Evolutionary conservation across 345 rosid species (phyloP).

Genomic region (Excoecaria agallocha): DNA sequence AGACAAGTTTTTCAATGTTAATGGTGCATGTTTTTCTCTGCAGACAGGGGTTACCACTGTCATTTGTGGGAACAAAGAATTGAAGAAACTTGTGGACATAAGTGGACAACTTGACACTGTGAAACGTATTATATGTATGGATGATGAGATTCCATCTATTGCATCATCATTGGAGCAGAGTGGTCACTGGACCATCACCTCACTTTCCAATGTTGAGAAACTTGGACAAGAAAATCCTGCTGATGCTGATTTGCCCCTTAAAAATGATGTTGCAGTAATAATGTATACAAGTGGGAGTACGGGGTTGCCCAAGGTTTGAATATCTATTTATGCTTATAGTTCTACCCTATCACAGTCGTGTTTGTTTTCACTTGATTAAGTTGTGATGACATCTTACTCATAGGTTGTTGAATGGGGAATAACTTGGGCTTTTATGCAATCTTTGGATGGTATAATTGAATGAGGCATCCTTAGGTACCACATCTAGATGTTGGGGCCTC

Average conservation of each 20-base stretch:
- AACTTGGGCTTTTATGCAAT: not conserved
- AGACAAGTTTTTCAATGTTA: not conserved
- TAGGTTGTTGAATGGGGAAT: not conserved
- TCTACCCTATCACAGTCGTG: slow-evolving; percentile 12
- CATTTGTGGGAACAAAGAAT: slow-evolving; percentile 83
- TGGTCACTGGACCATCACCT: slow-evolving; percentile 53
- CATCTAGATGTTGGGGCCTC: not conserved
- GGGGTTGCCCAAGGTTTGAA: slow-evolving; percentile 89
- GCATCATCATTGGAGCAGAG: slow-evolving; percentile 41
- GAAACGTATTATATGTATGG: slow-evolving; percentile 79
- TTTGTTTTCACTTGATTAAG: not conserved
- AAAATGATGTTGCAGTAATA: slow-evolving; percentile 87
- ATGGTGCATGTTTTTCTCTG: slow-evolving; percentile 17
- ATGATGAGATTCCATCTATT: slow-evolving; percentile 65
- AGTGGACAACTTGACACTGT: slow-evolving; percentile 90
- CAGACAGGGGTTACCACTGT: slow-evolving; percentile 96
- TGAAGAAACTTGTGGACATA: slow-evolving; percentile 74
- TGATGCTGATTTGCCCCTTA: slow-evolving; percentile 64
- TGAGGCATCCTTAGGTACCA: not conserved
- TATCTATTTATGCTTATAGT: slow-evolving; percentile 1
- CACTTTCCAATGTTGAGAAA: slow-evolving; percentile 64
- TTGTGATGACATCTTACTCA: not conserved
- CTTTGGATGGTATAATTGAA: not conserved
- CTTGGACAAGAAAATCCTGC: slow-evolving; percentile 70
- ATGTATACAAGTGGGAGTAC: slow-evolving; percentile 99